These are phyloP conservation scores for Eutrema yunnanense DNA, from an alignment of 345 rosid genomes.

Conservation along the genomic window DNA sequence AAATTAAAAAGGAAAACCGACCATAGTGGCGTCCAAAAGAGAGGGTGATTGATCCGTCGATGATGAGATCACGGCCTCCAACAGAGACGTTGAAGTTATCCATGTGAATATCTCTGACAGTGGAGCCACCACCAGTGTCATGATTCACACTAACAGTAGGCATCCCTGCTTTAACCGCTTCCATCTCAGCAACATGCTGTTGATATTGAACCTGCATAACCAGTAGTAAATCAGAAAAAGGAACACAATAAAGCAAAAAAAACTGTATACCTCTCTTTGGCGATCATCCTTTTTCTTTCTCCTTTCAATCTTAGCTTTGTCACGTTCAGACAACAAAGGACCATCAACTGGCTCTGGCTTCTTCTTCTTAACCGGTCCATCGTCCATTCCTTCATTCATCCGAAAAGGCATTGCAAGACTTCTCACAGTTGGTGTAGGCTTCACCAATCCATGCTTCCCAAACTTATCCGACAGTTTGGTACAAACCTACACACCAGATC, in stretches of 20 bases:
- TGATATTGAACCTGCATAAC: conserved; percentile 70
- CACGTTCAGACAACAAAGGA: conserved; percentile 83
- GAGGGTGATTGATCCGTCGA: conserved; percentile 80
- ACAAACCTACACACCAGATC: conserved; percentile 51
- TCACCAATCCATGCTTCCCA: conserved; percentile 89
- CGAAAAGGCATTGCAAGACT: conserved; percentile 83
- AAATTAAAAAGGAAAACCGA: conserved; percentile 19
- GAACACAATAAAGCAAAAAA: not conserved
- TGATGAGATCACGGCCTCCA: conserved; percentile 96
- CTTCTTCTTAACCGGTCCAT: conserved; percentile 83
- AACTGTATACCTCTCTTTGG: conserved; percentile 63
- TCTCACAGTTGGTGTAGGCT: conserved; percentile 66
- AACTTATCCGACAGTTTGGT: conserved; percentile 69
- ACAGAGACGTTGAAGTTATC: conserved; percentile 90
- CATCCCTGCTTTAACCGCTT: conserved; percentile 92
- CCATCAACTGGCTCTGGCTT: conserved; percentile 86
- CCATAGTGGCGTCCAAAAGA: conserved; percentile 98
- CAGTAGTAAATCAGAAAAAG: not conserved
- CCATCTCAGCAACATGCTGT: conserved; percentile 95
- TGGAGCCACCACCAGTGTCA: conserved; percentile 60
- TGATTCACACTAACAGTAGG: conserved; percentile 81
- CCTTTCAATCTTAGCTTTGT: conserved; percentile 70
- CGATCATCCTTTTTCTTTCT: conserved; percentile 95
- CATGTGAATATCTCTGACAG: conserved; percentile 86
- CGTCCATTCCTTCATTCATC: conserved; percentile 99